Evolutionary conservation across 2,329 filamentous ascomycete species (phyloP).

Genomic region (Venturia asperata): DNA sequence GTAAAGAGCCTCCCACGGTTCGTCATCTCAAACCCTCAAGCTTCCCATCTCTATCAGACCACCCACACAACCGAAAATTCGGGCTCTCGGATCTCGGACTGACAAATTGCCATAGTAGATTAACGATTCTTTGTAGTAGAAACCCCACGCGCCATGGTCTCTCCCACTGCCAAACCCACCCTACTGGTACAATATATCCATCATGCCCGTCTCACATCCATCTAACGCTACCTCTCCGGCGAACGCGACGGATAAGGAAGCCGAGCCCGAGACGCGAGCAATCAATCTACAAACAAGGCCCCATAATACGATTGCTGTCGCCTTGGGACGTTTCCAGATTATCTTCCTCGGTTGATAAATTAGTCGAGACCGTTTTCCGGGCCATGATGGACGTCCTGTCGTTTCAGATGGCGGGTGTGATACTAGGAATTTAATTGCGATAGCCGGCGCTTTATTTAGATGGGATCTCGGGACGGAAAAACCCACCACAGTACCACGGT

Average conservation of each 20-base stretch:
- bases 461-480: not conserved
- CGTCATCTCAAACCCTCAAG: not conserved
- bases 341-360: too few species aligned
- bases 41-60: not conserved
- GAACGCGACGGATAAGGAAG: not conserved
- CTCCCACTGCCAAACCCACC: not conserved
- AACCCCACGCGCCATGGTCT: conserved; percentile 1
- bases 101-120: not conserved
- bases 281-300: not conserved
- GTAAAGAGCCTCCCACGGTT: not conserved
- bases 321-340: not conserved
- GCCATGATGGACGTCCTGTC: not conserved
- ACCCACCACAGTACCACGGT: too few species aligned
- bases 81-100: not conserved
- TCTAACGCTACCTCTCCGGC: not conserved
- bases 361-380: not conserved
- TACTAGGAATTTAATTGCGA: not conserved
- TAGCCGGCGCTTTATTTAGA: not conserved
- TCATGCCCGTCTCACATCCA: not conserved
- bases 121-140: not conserved
- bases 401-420: conserved; percentile 8
- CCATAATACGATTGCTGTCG: not conserved
- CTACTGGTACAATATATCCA: not conserved
- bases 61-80: not conserved
- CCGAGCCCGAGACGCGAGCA: not conserved